Base-by-base conservation (phyloP, 768 basidiomycete species). In the Pisolithus microcarpus region DNA sequence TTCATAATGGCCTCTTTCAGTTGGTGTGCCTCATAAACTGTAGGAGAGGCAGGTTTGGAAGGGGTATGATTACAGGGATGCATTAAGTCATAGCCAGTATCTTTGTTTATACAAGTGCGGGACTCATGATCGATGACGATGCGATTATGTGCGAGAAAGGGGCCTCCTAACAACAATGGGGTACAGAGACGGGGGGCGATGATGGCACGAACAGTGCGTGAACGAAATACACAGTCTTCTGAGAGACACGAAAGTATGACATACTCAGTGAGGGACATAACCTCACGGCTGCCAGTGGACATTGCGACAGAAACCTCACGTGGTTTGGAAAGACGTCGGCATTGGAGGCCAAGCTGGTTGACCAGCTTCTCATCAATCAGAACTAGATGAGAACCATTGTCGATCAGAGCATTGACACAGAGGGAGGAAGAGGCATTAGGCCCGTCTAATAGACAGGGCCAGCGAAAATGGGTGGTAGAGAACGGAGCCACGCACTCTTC, bases 81-180 rank as follows among this genome's bases (percentile, higher is more conserved):
- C 24, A 43, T 23, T 15, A 43, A 26, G 13, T 43, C 42, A 26
- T 43, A 43, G 24, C 42, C 42, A 26, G 21, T 24, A 15, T 43
- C 9, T 21, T 43, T 43, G 16, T 6, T 31, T 15, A 59, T 46
- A 40, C 55, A 57, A 0, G 54, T 46, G 2, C 38, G 44, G 0
- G 31, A 0, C 0, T 43, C 44, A 23, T 67, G 61, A 43, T 75
- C 67, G 24, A 65, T 52, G 0, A 69, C 53, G 54, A 75, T 68
- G 0, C 61, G 31, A 52, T 75, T 75, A 1, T 53, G 50, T 8
- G 38, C 19, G 0, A 74, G 57, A 30, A 68, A 74, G 0, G 70
- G 72, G 0, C 65, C 45, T 0, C 71, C 70, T 0, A 74, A 56
- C 0, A 74, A 49, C 7, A 74, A 34, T 2, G 62, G 62, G 1